These are phyloP conservation scores for Lactifluus piperatus DNA, from an alignment of 768 basidiomycete species.

Conservation along the genomic window DNA sequence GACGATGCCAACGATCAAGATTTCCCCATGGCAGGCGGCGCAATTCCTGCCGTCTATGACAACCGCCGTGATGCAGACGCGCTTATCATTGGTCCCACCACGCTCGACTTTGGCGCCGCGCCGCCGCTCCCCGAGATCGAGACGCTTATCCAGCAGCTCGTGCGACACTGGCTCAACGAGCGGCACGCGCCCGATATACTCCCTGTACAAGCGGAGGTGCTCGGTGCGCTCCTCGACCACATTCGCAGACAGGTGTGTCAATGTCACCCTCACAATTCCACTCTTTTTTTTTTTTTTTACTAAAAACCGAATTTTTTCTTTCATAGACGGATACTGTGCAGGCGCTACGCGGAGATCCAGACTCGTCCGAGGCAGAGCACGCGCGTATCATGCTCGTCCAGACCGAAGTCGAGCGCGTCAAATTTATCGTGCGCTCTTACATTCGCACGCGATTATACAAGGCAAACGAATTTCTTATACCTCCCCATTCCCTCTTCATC, in stretches of 20 bases:
- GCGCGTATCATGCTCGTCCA: slow-evolving; percentile 89
- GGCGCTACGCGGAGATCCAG: slow-evolving; percentile 67
- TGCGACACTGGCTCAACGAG: slow-evolving; percentile 82
- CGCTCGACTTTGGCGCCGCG: slow-evolving; percentile 7
- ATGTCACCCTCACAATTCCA: neutral
- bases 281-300: neutral
- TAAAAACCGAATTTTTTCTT: neutral
- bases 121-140: slow-evolving; percentile 35
- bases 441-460: slow-evolving; percentile 81
- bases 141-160: slow-evolving; percentile 60
- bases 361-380: slow-evolving; percentile 87
- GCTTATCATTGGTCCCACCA: neutral
- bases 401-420: slow-evolving; percentile 90
- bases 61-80: neutral
- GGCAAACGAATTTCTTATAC: slow-evolving; percentile 15
- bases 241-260: slow-evolving; percentile 71
- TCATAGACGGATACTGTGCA: slow-evolving; percentile 72
- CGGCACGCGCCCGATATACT: slow-evolving; percentile 74
- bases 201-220: slow-evolving; percentile 59
- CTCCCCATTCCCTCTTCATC: neutral
- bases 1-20: slow-evolving; percentile 18
- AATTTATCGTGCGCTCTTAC: slow-evolving; percentile 86
- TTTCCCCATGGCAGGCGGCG: slow-evolving; percentile 16
- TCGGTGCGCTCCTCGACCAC: slow-evolving; percentile 62
- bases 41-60: no score